Percentiles rank a stretch among this genome's conserved stretches.
Evolutionary conservation across 1,284 basidiomycete genomes (phyloP).

Genomic region (Cryptococcus floricola): DNA sequence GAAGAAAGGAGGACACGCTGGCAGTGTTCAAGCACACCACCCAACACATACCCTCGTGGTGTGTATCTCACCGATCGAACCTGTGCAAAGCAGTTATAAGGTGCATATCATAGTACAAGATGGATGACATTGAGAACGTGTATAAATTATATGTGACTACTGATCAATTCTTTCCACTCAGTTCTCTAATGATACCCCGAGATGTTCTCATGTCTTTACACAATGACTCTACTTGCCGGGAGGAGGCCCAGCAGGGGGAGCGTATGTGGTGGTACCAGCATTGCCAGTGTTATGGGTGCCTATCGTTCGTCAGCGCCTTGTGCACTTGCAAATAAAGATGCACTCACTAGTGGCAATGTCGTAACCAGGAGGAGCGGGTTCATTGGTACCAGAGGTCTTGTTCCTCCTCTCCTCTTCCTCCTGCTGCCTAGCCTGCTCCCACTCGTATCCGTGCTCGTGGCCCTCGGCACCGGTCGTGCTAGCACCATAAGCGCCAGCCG

Average conservation of each 20-base stretch:
- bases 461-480: constrained; percentile 8
- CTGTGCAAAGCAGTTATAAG: no score
- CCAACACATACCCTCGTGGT: no score
- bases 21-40: no score
- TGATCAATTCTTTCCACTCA: no score
- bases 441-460: constrained; percentile 46
- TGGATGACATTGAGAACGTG: no score
- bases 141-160: no score
- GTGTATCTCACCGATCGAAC: no score
- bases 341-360: constrained; percentile 34
- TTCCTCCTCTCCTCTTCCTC: constrained; percentile 30
- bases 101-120: no score
- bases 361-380: constrained; percentile 32
- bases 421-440: constrained; percentile 41
- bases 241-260: constrained; percentile 33
- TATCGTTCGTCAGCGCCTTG: background rate
- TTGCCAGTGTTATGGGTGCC: constrained; percentile 17
- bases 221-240: constrained; percentile 6
- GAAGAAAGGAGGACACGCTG: no score
- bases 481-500: constrained; percentile 31
- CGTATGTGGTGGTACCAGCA: constrained; percentile 12
- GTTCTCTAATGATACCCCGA: no score
- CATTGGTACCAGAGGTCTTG: background rate
- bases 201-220: no score
- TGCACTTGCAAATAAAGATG: background rate